phyloP scores from a whole-genome alignment of 371 early-diverging fungal genomes.

The Mucor mucedo region DNA sequence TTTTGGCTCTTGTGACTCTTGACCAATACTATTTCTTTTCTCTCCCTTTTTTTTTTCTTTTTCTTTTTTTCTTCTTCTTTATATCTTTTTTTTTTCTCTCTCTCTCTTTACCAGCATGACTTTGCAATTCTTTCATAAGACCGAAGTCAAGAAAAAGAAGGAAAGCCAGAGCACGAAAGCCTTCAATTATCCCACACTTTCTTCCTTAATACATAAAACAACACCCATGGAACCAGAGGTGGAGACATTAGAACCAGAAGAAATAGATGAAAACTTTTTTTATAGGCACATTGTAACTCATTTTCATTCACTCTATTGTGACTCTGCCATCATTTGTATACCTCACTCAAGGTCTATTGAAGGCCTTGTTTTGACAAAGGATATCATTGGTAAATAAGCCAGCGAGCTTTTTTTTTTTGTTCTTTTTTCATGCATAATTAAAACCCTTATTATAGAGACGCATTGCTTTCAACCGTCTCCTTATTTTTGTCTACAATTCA shows the following conservation, averaged over 20 bases:
- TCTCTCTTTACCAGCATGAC: constrained; percentile 11
- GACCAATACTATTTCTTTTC: constrained; percentile 7
- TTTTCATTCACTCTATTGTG: constrained; percentile 49
- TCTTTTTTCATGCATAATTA: constrained; percentile 3
- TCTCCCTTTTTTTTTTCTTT: constrained; percentile 10
- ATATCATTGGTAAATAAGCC: constrained; percentile 55
- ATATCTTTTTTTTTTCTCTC: neutral
- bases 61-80: constrained; percentile 11
- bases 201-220: constrained; percentile 40
- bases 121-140: constrained; percentile 41
- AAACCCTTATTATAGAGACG: constrained; percentile 46
- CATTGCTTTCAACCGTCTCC: constrained; percentile 66
- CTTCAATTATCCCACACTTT: constrained; percentile 38
- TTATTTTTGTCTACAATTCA: constrained; percentile 62
- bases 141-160: constrained; percentile 38
- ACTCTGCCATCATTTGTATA: constrained; percentile 58
- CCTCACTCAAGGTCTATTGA: constrained; percentile 61
- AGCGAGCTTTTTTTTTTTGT: neutral
- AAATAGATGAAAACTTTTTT: constrained; percentile 56
- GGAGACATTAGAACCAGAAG: constrained; percentile 39
- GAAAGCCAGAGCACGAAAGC: constrained; percentile 15
- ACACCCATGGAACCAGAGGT: constrained; percentile 4
- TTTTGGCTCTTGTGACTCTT: constrained; percentile 6
- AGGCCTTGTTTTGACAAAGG: constrained; percentile 57
- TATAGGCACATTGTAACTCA: constrained; percentile 50